Percentiles rank a stretch among this genome's conserved stretches.
phyloP scores from a whole-genome alignment of 2,329 filamentous ascomycete genomes.

The Xylaria sp. region DNA sequence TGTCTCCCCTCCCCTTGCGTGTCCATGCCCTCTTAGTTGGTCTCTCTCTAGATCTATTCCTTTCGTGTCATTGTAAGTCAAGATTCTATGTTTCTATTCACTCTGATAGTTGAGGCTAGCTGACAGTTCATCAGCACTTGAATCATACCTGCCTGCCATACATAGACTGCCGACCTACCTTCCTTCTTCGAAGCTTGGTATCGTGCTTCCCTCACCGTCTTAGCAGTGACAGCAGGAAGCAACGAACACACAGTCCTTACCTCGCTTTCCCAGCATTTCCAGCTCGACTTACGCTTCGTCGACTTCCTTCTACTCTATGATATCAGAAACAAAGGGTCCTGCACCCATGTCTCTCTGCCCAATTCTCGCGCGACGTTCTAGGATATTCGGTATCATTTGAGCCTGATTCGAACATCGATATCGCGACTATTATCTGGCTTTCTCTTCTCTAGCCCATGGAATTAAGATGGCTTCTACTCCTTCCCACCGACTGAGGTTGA shows the following conservation, averaged over 20 bases:
- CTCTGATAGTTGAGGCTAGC: slow-evolving; percentile 36
- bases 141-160: slow-evolving; percentile 28
- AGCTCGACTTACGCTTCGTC: slow-evolving; percentile 6
- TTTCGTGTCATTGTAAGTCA: slow-evolving; percentile 51
- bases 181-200: slow-evolving; percentile 5
- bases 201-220: slow-evolving; percentile 9
- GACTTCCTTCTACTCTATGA: slow-evolving; percentile 18
- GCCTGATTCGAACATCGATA: slow-evolving; percentile 25
- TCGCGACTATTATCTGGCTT: slow-evolving; percentile 12
- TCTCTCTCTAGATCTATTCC: slow-evolving; percentile 37
- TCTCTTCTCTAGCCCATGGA: slow-evolving; percentile 57
- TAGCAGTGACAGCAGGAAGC: slow-evolving; percentile 18
- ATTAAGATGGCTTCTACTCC: slow-evolving; percentile 69
- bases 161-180: slow-evolving; percentile 11
- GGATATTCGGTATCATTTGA: slow-evolving; percentile 44
- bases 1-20: slow-evolving; percentile 26
- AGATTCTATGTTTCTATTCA: slow-evolving; percentile 12
- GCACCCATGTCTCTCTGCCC: slow-evolving; percentile 42
- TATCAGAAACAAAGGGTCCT: slow-evolving; percentile 26
- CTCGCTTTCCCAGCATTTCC: background rate
- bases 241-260: slow-evolving; percentile 18
- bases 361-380: slow-evolving; percentile 40
- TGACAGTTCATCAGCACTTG: slow-evolving; percentile 43
- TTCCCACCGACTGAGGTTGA: slow-evolving; percentile 72
- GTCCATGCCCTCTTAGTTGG: slow-evolving; percentile 36